Percentiles rank a stretch among this genome's conserved stretches.
These are phyloP conservation scores for Coemansia sp. DNA, from an alignment of 192 early-diverging fungal genomes.

Conservation along the genomic window DNA sequence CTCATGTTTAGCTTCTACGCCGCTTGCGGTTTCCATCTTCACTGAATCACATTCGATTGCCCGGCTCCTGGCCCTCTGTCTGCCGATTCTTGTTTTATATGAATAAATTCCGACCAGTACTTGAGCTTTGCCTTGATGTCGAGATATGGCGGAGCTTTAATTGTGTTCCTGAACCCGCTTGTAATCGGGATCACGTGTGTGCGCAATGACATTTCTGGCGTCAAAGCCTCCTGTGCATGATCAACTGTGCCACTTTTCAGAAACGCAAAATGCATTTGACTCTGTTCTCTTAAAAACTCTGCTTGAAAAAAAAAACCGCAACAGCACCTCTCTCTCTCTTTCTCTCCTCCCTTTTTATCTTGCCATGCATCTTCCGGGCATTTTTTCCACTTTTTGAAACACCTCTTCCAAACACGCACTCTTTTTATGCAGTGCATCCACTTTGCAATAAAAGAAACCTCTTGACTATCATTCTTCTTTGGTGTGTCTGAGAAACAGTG, in stretches of 20 bases:
- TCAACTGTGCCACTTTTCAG: constrained; percentile 26
- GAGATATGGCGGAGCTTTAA: no score
- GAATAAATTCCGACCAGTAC: neutral
- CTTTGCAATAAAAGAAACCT: neutral
- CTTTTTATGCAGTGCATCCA: neutral
- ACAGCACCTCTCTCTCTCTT: neutral
- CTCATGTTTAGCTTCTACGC: neutral
- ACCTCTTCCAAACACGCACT: neutral
- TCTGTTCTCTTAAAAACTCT: neutral
- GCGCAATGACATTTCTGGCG: constrained; percentile 8
- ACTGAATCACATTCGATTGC: neutral
- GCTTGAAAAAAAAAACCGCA: no score
- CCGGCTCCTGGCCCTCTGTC: neutral
- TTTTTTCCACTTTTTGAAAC: neutral
- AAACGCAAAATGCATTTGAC: constrained; percentile 6
- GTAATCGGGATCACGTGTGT: constrained; percentile 32
- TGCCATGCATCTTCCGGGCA: neutral
- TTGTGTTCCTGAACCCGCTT: no score
- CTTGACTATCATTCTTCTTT: constrained; percentile 1
- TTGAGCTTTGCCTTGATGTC: neutral
- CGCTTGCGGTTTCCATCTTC: no score
- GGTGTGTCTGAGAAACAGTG: neutral
- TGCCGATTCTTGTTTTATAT: neutral
- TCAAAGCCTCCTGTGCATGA: constrained; percentile 27
- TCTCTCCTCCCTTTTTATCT: constrained; percentile 1